Base-by-base conservation (phyloP, 306 rosid species). In the Malus domestica region DNA sequence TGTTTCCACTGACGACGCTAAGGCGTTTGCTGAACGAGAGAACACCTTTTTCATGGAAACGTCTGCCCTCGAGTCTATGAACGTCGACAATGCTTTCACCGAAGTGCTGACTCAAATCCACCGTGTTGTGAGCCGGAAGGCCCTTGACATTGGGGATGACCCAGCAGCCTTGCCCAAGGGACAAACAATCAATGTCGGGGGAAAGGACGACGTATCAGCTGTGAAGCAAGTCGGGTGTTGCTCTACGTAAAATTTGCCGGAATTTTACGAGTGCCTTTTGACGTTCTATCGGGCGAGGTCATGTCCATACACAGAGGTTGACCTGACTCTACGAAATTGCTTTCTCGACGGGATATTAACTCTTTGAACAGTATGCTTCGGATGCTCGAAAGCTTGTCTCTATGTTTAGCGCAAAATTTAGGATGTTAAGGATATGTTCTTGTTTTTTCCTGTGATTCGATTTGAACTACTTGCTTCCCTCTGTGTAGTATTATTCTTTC, bases 111-210 rank as follows among this genome's bases (percentile, higher is more conserved):
- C 90, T 6, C 96, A 88, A 73, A 89, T 89, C 58, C 84, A 88
- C 19, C 86, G 63, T 19, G 91, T 87, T 27, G 88, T 89, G 20
- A 91, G 92, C 86, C 81, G 87, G 83, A 91, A 86, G 78, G 93
- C 92, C 65, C 92, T 91, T 18, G 91, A 93, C 27, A 73, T 91
- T 16, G 90, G 92, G 33, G 89, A 86, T 75, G 97, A 89, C 83
- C 91, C 96, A n/a, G 86, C 96, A 20, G 84, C 93, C 46, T 74
- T 91, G 72, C 98, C 93, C 3, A 91, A 87, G 78, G 93, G 93
- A 62, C 85, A 84, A 85, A 86, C 87, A 8, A 89, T 91, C 71
- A 83, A 87, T 70, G 89, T 86, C 20, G 87, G 93, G 15, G 67
- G 82, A 58, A 88, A 87, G 70, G 96, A 93, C 74, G 94, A 90